A percentile compares a stretch with the other conserved stretches of the same genome.
phyloP scores from a whole-genome alignment of 441 rosid genomes.

The Jatropha podagrica region DNA sequence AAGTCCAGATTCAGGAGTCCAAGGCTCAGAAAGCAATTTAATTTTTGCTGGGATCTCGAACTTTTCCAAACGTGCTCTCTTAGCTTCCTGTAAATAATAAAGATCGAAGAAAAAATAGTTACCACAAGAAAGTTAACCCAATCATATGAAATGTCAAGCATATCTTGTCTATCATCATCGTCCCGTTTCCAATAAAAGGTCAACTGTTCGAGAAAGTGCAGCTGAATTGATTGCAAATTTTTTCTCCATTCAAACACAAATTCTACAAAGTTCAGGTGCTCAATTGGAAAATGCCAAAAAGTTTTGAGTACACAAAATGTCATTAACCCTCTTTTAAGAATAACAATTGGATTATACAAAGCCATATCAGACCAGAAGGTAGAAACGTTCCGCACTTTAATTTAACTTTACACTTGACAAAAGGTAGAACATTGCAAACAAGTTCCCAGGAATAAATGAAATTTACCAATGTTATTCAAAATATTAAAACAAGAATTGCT shows the following conservation, averaged over 20 bases:
- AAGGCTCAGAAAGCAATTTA: conserved; percentile 62
- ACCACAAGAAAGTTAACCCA: not conserved
- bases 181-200: too few relatives aligned
- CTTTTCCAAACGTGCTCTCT: conserved; percentile 66
- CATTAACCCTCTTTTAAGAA: too few relatives aligned
- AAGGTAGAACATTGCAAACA: too few relatives aligned
- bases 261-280: too few relatives aligned
- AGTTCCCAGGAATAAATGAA: not conserved
- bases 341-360: too few relatives aligned
- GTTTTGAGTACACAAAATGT: too few relatives aligned
- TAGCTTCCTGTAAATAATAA: conserved; percentile 54
- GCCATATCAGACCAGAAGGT: not conserved
- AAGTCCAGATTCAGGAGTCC: conserved; percentile 95
- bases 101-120: not conserved
- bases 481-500: not conserved
- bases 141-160: not conserved
- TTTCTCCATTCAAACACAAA: too few relatives aligned
- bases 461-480: too few relatives aligned
- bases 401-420: not conserved
- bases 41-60: conserved; percentile 92
- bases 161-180: too few relatives aligned
- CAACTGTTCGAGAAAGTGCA: not conserved
- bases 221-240: too few relatives aligned
- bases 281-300: too few relatives aligned
- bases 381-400: not conserved